Percentiles rank a stretch among this genome's conserved stretches.
phyloP scores from a whole-genome alignment of 164 flowering plant genomes.

The Amborella trichopoda region DNA sequence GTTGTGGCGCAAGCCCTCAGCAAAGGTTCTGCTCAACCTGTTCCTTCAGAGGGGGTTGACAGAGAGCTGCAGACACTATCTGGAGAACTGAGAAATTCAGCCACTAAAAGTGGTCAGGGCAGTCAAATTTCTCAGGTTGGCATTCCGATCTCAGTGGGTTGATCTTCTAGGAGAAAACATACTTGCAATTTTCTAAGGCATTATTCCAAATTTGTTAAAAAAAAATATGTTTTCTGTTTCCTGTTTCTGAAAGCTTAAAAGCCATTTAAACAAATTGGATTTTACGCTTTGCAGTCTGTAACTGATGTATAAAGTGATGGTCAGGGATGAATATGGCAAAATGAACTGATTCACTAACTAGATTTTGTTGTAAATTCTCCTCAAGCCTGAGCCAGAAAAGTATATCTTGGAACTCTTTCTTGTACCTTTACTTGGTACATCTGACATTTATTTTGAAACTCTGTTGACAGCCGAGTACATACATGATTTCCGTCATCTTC shows the following conservation, averaged over 20 bases:
- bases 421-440: no score
- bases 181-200: background rate
- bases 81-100: slow-evolving; percentile 9
- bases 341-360: no score
- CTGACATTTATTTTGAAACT: no score
- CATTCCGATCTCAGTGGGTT: background rate
- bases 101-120: slow-evolving; percentile 12
- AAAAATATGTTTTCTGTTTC: background rate
- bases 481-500: no score
- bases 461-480: no score
- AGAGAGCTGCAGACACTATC: slow-evolving; percentile 11
- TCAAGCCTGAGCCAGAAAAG: no score
- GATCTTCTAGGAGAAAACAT: background rate
- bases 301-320: no score
- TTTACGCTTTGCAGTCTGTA: no score
- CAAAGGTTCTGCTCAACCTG: slow-evolving; percentile 22
- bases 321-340: no score
- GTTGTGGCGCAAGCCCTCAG: slow-evolving; percentile 70
- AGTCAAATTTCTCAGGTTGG: slow-evolving; percentile 23
- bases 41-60: slow-evolving; percentile 12
- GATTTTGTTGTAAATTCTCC: no score
- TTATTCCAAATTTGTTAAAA: background rate
- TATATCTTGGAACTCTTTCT: no score
- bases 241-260: background rate
- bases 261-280: background rate